Conservation (phyloP, 257 asterid genomes). For the Ajuga chamaepitys region DNA sequence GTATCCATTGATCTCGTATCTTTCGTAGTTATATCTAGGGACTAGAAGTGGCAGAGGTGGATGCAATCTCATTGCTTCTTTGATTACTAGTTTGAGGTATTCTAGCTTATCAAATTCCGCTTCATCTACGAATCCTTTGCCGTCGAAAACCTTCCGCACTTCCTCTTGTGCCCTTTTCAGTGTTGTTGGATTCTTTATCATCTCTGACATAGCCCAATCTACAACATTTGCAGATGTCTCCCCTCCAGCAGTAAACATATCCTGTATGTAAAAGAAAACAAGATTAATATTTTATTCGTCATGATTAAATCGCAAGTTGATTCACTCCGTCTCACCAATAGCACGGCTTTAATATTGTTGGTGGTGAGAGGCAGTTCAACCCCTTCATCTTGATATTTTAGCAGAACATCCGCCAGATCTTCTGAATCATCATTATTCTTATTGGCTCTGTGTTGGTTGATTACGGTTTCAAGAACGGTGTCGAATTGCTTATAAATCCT, state of each 20-base stretch:
- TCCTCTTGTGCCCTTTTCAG: neutral
- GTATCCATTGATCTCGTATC: neutral
- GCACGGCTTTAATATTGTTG: neutral
- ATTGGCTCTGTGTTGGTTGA: neutral
- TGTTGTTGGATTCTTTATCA: neutral
- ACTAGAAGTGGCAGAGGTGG: neutral
- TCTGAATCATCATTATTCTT: neutral
- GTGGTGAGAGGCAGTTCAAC: neutral
- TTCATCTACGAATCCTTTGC: no score
- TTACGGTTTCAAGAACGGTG: neutral
- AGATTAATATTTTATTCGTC: neutral
- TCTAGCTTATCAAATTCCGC: no score
- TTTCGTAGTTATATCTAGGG: neutral
- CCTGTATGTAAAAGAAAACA: neutral
- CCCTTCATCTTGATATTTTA: neutral
- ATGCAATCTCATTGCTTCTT: no score
- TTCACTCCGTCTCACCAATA: neutral
- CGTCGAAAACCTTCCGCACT: neutral
- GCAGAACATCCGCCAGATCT: neutral
- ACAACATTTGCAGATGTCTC: neutral
- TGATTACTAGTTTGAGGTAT: no score
- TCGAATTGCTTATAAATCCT: neutral
- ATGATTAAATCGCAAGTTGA: no score
- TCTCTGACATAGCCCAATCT: constrained; percentile 7
- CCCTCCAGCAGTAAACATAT: neutral